phyloP scores from a whole-genome alignment of 1,284 basidiomycete species.

The Pisolithus thermaeus region DNA sequence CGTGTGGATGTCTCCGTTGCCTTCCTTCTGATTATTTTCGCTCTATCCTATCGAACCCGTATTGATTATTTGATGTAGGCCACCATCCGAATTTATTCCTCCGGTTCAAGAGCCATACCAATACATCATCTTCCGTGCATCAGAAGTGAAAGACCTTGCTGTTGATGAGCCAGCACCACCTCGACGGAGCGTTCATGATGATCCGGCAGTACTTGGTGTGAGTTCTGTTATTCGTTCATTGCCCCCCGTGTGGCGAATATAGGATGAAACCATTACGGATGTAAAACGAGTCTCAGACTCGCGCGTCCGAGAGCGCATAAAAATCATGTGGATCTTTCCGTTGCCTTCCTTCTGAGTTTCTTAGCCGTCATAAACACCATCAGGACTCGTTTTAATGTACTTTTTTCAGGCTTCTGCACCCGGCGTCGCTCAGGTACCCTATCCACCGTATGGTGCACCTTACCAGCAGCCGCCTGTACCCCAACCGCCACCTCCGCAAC shows the following conservation, averaged over 20 bases:
- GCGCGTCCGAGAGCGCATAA: slow-evolving; percentile 49
- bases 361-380: not conserved
- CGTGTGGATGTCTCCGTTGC: slow-evolving; percentile 71
- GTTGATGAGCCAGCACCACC: slow-evolving; percentile 61
- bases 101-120: slow-evolving; percentile 73
- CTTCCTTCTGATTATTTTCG: slow-evolving; percentile 56
- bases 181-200: slow-evolving; percentile 63
- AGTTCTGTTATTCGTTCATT: slow-evolving; percentile 27
- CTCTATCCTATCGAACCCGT: slow-evolving; percentile 5
- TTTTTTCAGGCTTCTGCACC: slow-evolving; percentile 30
- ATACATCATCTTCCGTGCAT: slow-evolving; percentile 79
- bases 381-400: slow-evolving; percentile 10
- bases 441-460: slow-evolving; percentile 24
- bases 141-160: slow-evolving; percentile 74
- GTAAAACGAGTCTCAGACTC: slow-evolving; percentile 37
- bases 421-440: slow-evolving; percentile 25
- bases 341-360: slow-evolving; percentile 53
- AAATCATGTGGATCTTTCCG: slow-evolving; percentile 48
- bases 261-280: slow-evolving; percentile 49
- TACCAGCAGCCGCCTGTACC: slow-evolving; percentile 23
- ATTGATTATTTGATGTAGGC: slow-evolving; percentile 37
- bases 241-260: slow-evolving; percentile 7
- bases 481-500: slow-evolving; percentile 24
- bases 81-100: slow-evolving; percentile 67
- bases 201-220: slow-evolving; percentile 73